Base-by-base conservation (phyloP, 495 filamentous ascomycete species). In the Immersiella caudata region DNA sequence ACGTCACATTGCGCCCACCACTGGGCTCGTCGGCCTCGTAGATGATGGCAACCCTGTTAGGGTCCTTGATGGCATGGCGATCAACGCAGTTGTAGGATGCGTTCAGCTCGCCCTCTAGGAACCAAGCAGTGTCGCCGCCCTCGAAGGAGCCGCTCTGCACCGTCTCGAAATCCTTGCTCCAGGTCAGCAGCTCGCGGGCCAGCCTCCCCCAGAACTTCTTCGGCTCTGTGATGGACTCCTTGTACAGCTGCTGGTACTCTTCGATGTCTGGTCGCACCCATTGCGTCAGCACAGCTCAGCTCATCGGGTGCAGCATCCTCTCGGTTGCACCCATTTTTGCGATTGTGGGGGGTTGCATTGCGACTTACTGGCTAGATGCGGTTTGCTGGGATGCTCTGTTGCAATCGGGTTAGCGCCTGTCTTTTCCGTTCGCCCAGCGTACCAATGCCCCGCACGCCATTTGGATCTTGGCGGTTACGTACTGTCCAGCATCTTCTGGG, bases 71-170 rank as follows among this genome's bases (percentile, higher is more conserved):
- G 11, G 94, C 95, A 79, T 97, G 95, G 68, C 95, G 91, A 73
- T 99, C 95, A 63, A 99, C 91, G 76, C 93, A 96, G 83, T 99
- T 99, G 87, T 92, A 99, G 25, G 91, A 93, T 55, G 95, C 96
- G 73, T 98, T 98, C 71, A 99, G 84, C 66, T 89, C 87, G 65
- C 95, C 95, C 80, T 97, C 95, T 59, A 92, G 79, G 78, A 99
- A 99, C 96, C 96, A 99, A 64, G 92, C 89, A 71, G 84, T 89
- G 82, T 99, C 94, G 68, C 95, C 95, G 69, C 91, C 84, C 65
- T 77, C 80, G 60, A 99, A 87, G 16, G 87, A 89, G 58, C 95
- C 95, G 70, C 81, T 84, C 74, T 87, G 89, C 20, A 96, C 94
- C 18, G 95, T 99, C 75, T 97, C 83, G 79, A 98, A 99, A 76